phyloP scores from a whole-genome alignment of 768 basidiomycete species.

The Paxillus rubicundulus region DNA sequence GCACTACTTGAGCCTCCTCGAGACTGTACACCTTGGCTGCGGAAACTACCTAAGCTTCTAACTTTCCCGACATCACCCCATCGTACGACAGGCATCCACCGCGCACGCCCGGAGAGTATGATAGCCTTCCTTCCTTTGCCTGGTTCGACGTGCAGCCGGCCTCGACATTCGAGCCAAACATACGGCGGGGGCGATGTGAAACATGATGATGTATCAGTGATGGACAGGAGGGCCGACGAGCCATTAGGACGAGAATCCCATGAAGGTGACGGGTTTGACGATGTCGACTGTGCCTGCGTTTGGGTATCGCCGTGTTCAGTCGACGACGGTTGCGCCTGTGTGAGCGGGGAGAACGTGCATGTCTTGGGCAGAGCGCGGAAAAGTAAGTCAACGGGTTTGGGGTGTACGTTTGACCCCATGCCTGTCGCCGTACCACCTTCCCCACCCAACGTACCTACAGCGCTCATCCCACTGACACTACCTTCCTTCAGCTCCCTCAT shows the following conservation, averaged over 20 bases:
- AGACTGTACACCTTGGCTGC: not conserved
- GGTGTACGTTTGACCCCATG: slow-evolving; percentile 18
- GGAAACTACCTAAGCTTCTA: slow-evolving; percentile 35
- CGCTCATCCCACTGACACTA: slow-evolving; percentile 17
- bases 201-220: not conserved
- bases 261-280: slow-evolving; percentile 1
- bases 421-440: slow-evolving; percentile 16
- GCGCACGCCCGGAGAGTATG: slow-evolving; percentile 78
- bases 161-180: slow-evolving; percentile 91
- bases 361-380: slow-evolving; percentile 76
- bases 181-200: slow-evolving; percentile 39
- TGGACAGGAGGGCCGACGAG: not conserved
- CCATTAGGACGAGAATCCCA: not conserved
- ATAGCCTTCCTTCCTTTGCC: slow-evolving; percentile 95
- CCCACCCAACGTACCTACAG: slow-evolving; percentile 13
- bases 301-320: not conserved
- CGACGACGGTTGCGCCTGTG: not conserved
- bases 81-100: slow-evolving; percentile 57
- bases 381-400: slow-evolving; percentile 74
- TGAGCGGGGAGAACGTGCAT: not conserved
- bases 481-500: slow-evolving; percentile 87
- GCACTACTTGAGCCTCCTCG: slow-evolving; percentile 7
- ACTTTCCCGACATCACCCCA: slow-evolving; percentile 58
- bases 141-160: slow-evolving; percentile 85
- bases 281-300: not conserved